Conservation (phyloP, 2,329 filamentous ascomycete genomes). For the Macrophomina tecta region DNA sequence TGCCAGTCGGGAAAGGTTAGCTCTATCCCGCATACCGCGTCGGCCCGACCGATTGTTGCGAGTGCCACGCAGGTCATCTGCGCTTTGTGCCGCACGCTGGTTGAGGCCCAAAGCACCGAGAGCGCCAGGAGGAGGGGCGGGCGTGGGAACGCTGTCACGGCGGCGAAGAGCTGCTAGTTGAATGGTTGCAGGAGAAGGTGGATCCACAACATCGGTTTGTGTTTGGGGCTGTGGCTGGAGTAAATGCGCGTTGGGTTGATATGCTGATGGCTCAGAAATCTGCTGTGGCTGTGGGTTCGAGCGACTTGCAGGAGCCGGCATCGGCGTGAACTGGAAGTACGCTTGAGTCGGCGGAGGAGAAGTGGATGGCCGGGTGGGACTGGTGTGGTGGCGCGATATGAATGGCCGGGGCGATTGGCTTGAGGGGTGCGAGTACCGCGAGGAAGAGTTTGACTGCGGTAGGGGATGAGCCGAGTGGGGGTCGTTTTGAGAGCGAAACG, state of each 20-base stretch:
- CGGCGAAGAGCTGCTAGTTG: slow-evolving; percentile 5
- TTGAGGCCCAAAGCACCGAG: slow-evolving; percentile 3
- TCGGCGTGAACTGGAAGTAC: neutral
- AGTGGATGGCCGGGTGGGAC: slow-evolving; percentile 16
- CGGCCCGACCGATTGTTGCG: neutral
- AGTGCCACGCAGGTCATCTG: slow-evolving; percentile 9
- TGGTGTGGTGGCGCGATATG: slow-evolving; percentile 10
- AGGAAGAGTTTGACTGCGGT: neutral
- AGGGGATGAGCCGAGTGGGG: slow-evolving; percentile 15
- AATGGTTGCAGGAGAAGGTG: neutral
- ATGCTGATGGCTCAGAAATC: neutral
- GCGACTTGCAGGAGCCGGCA: slow-evolving; percentile 1
- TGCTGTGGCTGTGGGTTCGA: neutral
- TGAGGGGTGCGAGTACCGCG: slow-evolving; percentile 11
- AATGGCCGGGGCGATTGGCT: slow-evolving; percentile 4
- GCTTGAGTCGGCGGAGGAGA: slow-evolving; percentile 9
- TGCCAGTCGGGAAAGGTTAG: neutral
- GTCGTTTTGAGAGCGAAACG: neutral
- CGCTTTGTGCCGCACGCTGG: slow-evolving; percentile 20
- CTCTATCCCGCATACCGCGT: neutral
- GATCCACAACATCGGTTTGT: neutral
- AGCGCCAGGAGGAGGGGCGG: neutral
- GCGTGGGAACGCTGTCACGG: slow-evolving; percentile 15
- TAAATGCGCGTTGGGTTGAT: neutral
- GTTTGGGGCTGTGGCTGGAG: neutral